phyloP scores from a whole-genome alignment of 495 filamentous ascomycete genomes.

The Copromyces sp. region DNA sequence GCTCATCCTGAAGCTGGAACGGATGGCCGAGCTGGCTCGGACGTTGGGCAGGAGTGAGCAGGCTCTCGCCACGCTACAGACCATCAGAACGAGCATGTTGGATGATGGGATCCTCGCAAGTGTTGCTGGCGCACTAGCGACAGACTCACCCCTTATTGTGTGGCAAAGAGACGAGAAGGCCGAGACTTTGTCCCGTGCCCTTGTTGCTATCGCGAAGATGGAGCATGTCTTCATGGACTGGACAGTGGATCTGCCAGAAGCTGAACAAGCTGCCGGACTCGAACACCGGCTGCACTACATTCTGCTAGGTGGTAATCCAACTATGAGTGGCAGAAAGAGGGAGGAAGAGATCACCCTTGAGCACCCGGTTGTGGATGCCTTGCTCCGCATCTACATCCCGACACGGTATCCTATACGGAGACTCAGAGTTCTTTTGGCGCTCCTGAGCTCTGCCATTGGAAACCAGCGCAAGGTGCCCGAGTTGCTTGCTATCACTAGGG shows the following conservation, averaged over 20 bases:
- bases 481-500: slow-evolving; percentile 30
- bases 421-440: slow-evolving; percentile 27
- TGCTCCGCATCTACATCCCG: slow-evolving; percentile 33
- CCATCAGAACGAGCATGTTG: slow-evolving; percentile 34
- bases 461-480: slow-evolving; percentile 18
- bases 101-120: slow-evolving; percentile 34
- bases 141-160: slow-evolving; percentile 21
- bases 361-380: slow-evolving; percentile 25
- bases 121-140: slow-evolving; percentile 25
- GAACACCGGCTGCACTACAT: slow-evolving; percentile 39
- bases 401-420: slow-evolving; percentile 35
- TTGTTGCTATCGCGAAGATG: slow-evolving; percentile 36
- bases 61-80: slow-evolving; percentile 32
- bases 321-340: slow-evolving; percentile 3
- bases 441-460: slow-evolving; percentile 30
- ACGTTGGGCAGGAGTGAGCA: slow-evolving; percentile 28
- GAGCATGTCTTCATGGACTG: slow-evolving; percentile 36
- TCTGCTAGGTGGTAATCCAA: slow-evolving; percentile 14
- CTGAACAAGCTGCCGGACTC: slow-evolving; percentile 37
- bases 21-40: slow-evolving; percentile 36
- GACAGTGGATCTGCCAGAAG: slow-evolving; percentile 31
- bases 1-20: slow-evolving; percentile 40
- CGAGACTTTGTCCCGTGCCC: slow-evolving; percentile 32
- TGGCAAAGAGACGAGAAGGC: slow-evolving; percentile 31
- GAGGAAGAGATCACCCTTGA: slow-evolving; percentile 21